Conservation (phyloP, 2,329 filamentous ascomycete species). For the Claviceps pazoutovae region DNA sequence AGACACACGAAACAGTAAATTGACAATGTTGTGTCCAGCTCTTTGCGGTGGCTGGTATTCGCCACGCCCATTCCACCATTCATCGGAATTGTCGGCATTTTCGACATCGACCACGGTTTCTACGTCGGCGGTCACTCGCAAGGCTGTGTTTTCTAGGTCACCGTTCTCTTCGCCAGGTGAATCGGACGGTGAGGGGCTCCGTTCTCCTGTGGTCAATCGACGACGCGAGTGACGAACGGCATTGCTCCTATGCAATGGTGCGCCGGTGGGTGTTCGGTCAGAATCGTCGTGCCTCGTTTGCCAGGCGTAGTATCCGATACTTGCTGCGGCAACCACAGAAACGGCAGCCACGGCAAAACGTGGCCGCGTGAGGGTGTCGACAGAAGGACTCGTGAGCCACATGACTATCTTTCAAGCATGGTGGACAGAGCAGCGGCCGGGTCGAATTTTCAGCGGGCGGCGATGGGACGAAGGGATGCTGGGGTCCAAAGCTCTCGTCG, state of each 20-base stretch:
- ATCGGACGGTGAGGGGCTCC: slow-evolving; percentile 28
- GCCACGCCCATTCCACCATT: slow-evolving; percentile 37
- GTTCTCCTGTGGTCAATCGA: slow-evolving; percentile 18
- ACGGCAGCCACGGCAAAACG: slow-evolving; percentile 41
- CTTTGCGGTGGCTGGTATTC: slow-evolving; percentile 29
- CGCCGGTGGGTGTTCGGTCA: slow-evolving; percentile 14
- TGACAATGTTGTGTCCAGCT: slow-evolving; percentile 67
- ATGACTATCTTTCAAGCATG: slow-evolving; percentile 25
- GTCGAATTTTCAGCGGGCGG: background rate
- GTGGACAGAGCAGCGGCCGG: slow-evolving; percentile 7
- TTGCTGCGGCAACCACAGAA: slow-evolving; percentile 41
- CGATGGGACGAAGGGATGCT: background rate
- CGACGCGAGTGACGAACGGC: slow-evolving; percentile 42
- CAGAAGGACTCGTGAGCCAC: slow-evolving; percentile 34
- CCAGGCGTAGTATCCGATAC: slow-evolving; percentile 46
- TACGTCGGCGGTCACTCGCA: slow-evolving; percentile 17
- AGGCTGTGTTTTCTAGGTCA: slow-evolving; percentile 16
- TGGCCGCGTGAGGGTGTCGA: slow-evolving; percentile 40
- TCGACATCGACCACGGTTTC: slow-evolving; percentile 27
- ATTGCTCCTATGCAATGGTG: slow-evolving; percentile 48
- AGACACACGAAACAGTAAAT: slow-evolving; percentile 78
- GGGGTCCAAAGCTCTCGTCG: background rate
- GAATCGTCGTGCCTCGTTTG: slow-evolving; percentile 16
- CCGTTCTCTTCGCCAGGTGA: slow-evolving; percentile 31
- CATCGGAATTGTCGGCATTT: slow-evolving; percentile 26